Base-by-base conservation (phyloP, 2,329 filamentous ascomycete species). In the Hypocreales sp. region DNA sequence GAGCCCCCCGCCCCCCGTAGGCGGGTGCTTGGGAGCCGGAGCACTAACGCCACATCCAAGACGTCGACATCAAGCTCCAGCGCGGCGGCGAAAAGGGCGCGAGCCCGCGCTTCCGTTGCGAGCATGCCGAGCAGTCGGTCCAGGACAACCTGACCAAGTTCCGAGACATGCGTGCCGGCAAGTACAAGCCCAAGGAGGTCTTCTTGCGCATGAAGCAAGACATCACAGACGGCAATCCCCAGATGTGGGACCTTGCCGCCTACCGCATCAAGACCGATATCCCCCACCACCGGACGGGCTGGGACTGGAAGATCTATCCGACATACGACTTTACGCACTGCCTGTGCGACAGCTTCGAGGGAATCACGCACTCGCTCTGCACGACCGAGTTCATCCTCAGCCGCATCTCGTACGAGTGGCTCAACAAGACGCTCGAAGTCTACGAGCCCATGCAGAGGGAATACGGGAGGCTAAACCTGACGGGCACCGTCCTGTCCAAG, bases 401-500 rank as follows among this genome's bases (percentile, higher is more conserved):
- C 13, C 64, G 87, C 32, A 75, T 80, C 25, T 90, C 81, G 21
- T 98, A 95, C 46, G 86, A 95, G 46, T 95, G 70, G 72, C 61
- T 95, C 19, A 81, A 90, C 50, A 74, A 83, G 51, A 68, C 72
- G 8, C 63, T 92, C 10, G 81, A 74, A 20, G 74, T 92, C 31
- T 92, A 92, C 52, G 70, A 83, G 44, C 84, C 87, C 1, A 93
- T 93, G 82, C 87, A 95, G 64, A 66, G 87, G 49, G 86, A 93
- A 56, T 92, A 69, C 39, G 67, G 53, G 7, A 45, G 54, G 20
- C 40, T 58, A 5, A 92, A 80, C 38, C 67, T 94, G 18, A 75
- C 72, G 8, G 84, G 86, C 11, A 92, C 86, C 0, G 76, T 94
- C 29, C 65, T 93, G 34, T 86, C 78, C 19, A 94, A 95, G 60